Evolutionary conservation across 495 filamentous ascomycete species (phyloP), one percentile per base, ranked within the genome.

Genomic region (Penicillium verhagenii): DNA sequence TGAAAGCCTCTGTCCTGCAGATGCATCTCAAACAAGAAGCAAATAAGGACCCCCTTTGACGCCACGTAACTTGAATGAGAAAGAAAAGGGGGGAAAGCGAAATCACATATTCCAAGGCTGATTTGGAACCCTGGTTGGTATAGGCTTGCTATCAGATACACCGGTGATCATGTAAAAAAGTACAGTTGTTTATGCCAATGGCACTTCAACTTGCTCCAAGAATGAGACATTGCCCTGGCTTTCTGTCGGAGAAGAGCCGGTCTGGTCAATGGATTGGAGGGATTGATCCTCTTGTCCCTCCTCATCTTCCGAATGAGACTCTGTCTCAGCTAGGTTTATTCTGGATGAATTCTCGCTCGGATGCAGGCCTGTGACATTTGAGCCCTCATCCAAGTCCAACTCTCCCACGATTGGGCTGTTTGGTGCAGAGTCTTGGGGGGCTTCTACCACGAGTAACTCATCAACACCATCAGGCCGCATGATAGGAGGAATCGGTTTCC

Each of bases 341-440:
- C 50, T 57, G 23, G 54, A 50, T 0, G 54, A 52, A 9, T 46
- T 40, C 19, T 65, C 56, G 16, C 45, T 59, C 23, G 56, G 40
- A 16, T 45, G 43, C 13, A 52, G 19, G 23, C 31, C 49, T 10
- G 54, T n/a, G 4, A 26, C 45, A 18, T 26, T 42, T 8, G 40
- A 43, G 10, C 23, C 24, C 6, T 42, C 52, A 10, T 65, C 59
- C 6, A 61, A 52, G 11, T 67, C 54, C 7, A 68, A 18, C 16
- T 74, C 69, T 7, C 64, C 68, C 4, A 58, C 54, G 2, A 49
- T 69, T 2, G 80, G 80, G 50, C 78, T 81, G 28, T 75, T 70
- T 6, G 80, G 76, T n/a, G 69, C 69, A 10, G 77, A 81, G 40
- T 82, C 79, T 8, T 65, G 58, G n/a, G 77, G 80, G 9, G 79